A percentile compares a stretch with the other conserved stretches of the same genome.
phyloP scores from a whole-genome alignment of 176 grass and related monocot genomes.

The Zoysia pacifica region DNA sequence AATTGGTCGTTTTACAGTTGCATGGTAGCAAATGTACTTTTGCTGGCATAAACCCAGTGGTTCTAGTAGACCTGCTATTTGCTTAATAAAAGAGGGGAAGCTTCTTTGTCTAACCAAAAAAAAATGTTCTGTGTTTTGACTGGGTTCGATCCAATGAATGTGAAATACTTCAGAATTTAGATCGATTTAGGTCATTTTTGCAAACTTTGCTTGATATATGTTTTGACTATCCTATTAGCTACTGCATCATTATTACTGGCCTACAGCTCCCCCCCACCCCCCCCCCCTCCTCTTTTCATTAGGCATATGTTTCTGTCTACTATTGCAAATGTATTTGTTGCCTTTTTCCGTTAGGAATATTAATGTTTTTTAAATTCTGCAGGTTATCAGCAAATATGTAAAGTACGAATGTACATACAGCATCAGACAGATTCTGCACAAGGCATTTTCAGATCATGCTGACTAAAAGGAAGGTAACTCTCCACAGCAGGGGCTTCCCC shows the following conservation, averaged over 20 bases:
- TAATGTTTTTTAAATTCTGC: conserved; percentile 23
- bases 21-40: too few relatives aligned
- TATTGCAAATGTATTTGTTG: not conserved
- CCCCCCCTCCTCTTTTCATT: not conserved
- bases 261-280: not conserved
- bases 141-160: conserved; percentile 5
- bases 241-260: not conserved
- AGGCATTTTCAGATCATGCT: conserved; percentile 4
- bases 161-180: not conserved
- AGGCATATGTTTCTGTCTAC: not conserved
- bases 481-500: too few relatives aligned
- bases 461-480: conserved; percentile 21
- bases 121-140: not conserved
- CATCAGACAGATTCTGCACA: conserved; percentile 33
- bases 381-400: conserved; percentile 39
- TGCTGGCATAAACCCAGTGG: too few relatives aligned
- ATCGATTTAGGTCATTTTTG: too few relatives aligned
- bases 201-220: too few relatives aligned
- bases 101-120: too few relatives aligned
- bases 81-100: too few relatives aligned
- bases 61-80: too few relatives aligned
- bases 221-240: not conserved
- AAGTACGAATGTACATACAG: conserved; percentile 48
- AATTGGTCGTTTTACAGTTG: too few relatives aligned
- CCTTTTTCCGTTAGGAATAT: conserved; percentile 7